Percentiles rank a stretch among this genome's conserved stretches.
Conservation (phyloP, 441 rosid species). For the Raphanus hybrid region DNA sequence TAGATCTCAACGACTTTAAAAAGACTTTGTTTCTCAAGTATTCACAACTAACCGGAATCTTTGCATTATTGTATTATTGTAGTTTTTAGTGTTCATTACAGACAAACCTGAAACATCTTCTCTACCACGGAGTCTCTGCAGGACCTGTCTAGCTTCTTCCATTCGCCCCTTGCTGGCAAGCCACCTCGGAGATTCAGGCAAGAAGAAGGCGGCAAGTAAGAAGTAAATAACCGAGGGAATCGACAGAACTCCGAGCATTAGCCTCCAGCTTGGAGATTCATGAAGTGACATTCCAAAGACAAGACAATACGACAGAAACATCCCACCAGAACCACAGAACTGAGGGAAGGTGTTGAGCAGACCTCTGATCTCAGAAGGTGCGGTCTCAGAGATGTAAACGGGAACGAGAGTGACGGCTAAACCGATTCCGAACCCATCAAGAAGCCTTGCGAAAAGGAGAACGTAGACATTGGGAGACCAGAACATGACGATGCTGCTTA, state of each 20-base stretch:
- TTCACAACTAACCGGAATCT: no score
- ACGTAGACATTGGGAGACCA: constrained; percentile 91
- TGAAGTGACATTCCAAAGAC: constrained; percentile 79
- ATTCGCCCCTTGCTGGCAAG: constrained; percentile 91
- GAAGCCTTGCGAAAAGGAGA: constrained; percentile 69
- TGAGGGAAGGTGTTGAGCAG: constrained; percentile 84
- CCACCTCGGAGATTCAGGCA: constrained; percentile 98
- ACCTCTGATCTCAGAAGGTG: constrained; percentile 91
- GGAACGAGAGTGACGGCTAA: constrained; percentile 82
- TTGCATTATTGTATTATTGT: no score
- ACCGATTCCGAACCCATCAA: constrained; percentile 89
- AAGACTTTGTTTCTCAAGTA: no score
- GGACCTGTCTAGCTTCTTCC: constrained; percentile 74
- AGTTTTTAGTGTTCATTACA: constrained; percentile 14
- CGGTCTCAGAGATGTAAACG: constrained; percentile 87
- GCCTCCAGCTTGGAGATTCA: constrained; percentile 77
- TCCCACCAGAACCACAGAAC: constrained; percentile 84
- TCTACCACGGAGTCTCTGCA: constrained; percentile 77
- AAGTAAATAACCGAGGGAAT: constrained; percentile 66
- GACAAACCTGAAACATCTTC: constrained; percentile 87
- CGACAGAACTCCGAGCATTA: constrained; percentile 89
- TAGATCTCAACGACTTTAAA: no score
- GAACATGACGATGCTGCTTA: constrained; percentile 73
- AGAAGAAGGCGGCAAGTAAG: constrained; percentile 62
- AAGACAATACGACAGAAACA: constrained; percentile 89